A percentile compares a stretch with the other conserved stretches of the same genome.
Conservation (phyloP, 2,329 filamentous ascomycete species). For the Biscogniauxia sp. region DNA sequence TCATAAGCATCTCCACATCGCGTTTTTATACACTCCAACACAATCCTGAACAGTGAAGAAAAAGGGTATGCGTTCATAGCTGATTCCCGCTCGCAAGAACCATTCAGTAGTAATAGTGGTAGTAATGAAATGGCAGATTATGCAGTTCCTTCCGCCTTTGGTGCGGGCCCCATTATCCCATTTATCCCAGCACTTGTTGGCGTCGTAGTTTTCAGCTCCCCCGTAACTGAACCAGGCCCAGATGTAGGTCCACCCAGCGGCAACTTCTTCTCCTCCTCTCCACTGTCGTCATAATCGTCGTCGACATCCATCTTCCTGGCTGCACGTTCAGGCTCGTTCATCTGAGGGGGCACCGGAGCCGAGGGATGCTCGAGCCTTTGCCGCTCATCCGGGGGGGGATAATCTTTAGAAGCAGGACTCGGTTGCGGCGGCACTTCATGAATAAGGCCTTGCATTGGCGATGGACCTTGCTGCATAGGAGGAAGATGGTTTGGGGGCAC, state of each 20-base stretch:
- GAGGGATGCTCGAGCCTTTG: constrained; percentile 46
- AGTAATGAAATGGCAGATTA: constrained; percentile 3
- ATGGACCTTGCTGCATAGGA: constrained; percentile 60
- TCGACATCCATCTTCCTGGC: constrained; percentile 96
- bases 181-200: constrained; percentile 49
- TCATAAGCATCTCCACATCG: constrained; percentile 10
- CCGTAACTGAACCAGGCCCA: constrained; percentile 42
- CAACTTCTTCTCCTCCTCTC: constrained; percentile 75
- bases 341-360: constrained; percentile 44
- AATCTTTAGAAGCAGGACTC: constrained; percentile 50
- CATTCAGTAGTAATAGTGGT: not conserved
- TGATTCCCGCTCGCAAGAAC: constrained; percentile 12
- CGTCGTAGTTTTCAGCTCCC: constrained; percentile 52
- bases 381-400: constrained; percentile 55
- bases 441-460: constrained; percentile 51
- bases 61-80: constrained; percentile 26
- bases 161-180: constrained; percentile 42
- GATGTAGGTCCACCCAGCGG: constrained; percentile 41
- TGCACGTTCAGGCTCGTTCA: constrained; percentile 75
- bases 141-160: constrained; percentile 46
- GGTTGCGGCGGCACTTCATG: constrained; percentile 50
- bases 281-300: constrained; percentile 95
- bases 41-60: constrained; percentile 19
- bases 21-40: constrained; percentile 19
- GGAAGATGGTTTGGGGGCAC: constrained; percentile 56